Evolutionary conservation across 441 rosid genomes (phyloP), one percentile per base, ranked within the genome.

Genomic region (Mallotus japonicus): DNA sequence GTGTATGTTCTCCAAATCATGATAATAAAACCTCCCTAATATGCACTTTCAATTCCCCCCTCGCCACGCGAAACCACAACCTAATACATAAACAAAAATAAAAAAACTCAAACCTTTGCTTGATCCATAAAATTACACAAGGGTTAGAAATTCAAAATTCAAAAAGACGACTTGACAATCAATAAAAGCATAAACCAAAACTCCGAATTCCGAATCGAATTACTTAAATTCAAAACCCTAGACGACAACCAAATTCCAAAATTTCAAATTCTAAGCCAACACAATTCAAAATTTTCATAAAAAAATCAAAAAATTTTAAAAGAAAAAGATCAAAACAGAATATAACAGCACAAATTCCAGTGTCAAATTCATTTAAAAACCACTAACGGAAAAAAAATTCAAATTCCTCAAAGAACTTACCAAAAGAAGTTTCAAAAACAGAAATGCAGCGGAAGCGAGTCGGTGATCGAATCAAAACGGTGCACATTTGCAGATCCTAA

Each of bases 1-100:
- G 77, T 77, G 78, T 73, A 57, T 76, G 69, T 46, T 75, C 88
- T 87, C 92, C 89, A 80, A 82, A 83, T 77, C 96, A 92, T 92
- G 73, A 85, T 86, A 78, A 55, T 55, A 6, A 20, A 72, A 61
- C 46, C 77, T 50, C 57, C 85, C 78, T 53, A 70, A 62, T 34
- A 70, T 10, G 62, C 54, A 74, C 65, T 51, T 44, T 9, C 19
- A 74, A 72, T 50, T 64, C 40, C 79, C 71, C 77, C 69, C 77
- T 75, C 67, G 13, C 75, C 61, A 60, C 63, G 71, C 61, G 73
- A 77, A 80, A 71, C 56, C 70, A 70, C 75, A 66, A 65, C 53
- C 89, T 83, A 78, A 47, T 62, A 62, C 15, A 74, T 8, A 68
- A 10, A 28, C 12, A 65, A 15, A 6, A 76, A 10, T 2, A 3